Percentiles rank a stretch among this genome's conserved stretches.
These are phyloP conservation scores for Canariomyces notabilis DNA, from an alignment of 2,329 filamentous ascomycete species.

Conservation along the genomic window DNA sequence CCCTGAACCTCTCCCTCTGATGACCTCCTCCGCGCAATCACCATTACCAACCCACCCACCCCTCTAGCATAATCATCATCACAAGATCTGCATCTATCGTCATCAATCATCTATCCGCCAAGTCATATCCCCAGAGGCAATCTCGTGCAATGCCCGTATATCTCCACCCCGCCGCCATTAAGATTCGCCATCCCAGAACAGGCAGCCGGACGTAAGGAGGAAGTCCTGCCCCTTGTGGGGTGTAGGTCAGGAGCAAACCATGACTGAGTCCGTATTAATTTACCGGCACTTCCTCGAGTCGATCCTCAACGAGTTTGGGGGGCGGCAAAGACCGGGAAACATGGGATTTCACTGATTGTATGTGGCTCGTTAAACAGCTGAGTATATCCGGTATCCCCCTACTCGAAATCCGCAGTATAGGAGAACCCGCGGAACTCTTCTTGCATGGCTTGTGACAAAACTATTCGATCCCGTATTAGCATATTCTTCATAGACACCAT, in stretches of 20 bases:
- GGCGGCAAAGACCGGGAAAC: no score
- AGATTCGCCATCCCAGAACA: no score
- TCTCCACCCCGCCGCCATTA: no score
- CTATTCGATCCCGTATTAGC: conserved; percentile 40
- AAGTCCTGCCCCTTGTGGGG: no score
- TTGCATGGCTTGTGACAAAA: conserved; percentile 97
- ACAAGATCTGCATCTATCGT: not conserved
- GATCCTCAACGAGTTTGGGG: no score
- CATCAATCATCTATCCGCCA: not conserved
- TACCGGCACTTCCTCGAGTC: no score
- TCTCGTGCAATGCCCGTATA: not conserved
- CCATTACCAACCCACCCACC: not conserved
- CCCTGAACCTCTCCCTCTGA: not conserved
- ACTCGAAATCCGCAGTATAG: conserved; percentile 88
- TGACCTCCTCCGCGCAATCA: not conserved
- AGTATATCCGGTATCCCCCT: conserved; percentile 22
- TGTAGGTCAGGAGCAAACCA: no score
- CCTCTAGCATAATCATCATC: not conserved
- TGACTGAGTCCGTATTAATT: no score
- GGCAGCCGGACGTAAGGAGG: no score
- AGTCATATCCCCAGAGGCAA: not conserved
- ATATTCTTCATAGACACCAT: not conserved
- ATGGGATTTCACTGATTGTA: no score
- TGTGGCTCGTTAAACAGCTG: no score
- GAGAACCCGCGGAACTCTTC: conserved; percentile 99